Base-by-base conservation (phyloP, 495 filamentous ascomycete genomes). In the Opeltia flavorubescens region DNA sequence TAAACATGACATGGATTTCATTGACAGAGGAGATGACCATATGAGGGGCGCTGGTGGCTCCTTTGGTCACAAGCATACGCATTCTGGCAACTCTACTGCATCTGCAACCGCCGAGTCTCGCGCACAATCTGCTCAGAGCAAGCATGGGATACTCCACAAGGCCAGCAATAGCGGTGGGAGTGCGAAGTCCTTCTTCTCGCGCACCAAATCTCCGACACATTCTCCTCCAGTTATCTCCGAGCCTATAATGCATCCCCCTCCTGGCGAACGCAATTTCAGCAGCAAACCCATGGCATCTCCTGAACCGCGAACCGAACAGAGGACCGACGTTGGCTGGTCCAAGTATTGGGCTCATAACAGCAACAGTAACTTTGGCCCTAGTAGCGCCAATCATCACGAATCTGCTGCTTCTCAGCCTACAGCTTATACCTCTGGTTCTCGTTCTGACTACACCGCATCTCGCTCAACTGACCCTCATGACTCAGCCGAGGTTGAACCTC, bases 1-100 rank as follows among this genome's bases (percentile, higher is more conserved):
- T 46, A 80, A 76, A 41, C 62, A 75, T 15, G 69, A 78, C 20
- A 62, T 82, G 40, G 78, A 76, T 59, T 81, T 82, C 60, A 72
- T 72, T 27, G 79, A 83, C 59, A 70, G 69, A 33, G 79, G 78
- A 12, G 74, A 67, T 49, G 67, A 70, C 29, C 69, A 69, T 51
- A 74, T 71, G 70, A 64, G 61, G 35, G 67, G 69, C 52, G 67
- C 67, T 20, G 70, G 62, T 17, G 66, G 65, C 13, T 62, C 65
- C 8, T 52, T 68, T 64, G 34, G 57, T 57, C 31, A 68, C 46
- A 43, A 27, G 30, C 49, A 46, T 34, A 29, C 24, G 44, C 43
- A 33, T 24, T 27, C 27, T 20, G 18, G 50, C 41, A 66, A 68
- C 46, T 71, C 66, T 3, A 52, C 66, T 8, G 63, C 65, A 0